These are phyloP conservation scores for Didymella keratinophila DNA, from an alignment of 2,329 filamentous ascomycete species.

Conservation along the genomic window DNA sequence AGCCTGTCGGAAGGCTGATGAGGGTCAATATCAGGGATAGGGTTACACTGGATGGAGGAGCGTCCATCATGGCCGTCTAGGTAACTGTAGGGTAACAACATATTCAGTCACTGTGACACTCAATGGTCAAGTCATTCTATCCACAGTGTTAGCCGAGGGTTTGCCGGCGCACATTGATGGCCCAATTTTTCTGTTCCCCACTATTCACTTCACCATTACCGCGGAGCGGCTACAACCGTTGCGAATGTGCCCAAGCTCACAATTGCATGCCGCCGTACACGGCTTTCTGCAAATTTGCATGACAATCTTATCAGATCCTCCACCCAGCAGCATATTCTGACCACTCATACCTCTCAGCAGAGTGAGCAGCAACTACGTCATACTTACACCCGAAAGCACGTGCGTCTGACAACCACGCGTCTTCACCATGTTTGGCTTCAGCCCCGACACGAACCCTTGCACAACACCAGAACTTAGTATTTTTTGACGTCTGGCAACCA, in stretches of 20 bases:
- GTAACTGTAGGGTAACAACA: too few relatives aligned
- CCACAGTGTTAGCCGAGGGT: too few relatives aligned
- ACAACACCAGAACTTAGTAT: not conserved
- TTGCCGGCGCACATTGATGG: not conserved
- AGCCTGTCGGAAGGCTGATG: constrained; percentile 26
- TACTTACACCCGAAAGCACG: not conserved
- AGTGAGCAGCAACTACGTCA: not conserved
- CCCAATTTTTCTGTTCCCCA: not conserved
- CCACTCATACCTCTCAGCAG: not conserved
- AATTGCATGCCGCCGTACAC: not conserved
- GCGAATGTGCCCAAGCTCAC: not conserved
- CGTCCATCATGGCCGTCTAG: constrained; percentile 69
- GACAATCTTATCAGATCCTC: not conserved
- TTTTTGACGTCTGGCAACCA: not conserved
- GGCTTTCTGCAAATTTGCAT: not conserved
- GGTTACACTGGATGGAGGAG: constrained; percentile 42
- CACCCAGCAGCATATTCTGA: too few relatives aligned
- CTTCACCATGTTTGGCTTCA: not conserved
- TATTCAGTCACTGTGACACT: too few relatives aligned
- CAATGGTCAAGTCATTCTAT: too few relatives aligned
- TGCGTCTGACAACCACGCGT: constrained; percentile 1
- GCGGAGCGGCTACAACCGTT: not conserved
- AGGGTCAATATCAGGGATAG: constrained; percentile 37
- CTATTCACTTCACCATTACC: not conserved
- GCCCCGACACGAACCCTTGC: not conserved